Conservation (phyloP, 2,329 filamentous ascomycete species). For the Pseudopithomyces chartarum region DNA sequence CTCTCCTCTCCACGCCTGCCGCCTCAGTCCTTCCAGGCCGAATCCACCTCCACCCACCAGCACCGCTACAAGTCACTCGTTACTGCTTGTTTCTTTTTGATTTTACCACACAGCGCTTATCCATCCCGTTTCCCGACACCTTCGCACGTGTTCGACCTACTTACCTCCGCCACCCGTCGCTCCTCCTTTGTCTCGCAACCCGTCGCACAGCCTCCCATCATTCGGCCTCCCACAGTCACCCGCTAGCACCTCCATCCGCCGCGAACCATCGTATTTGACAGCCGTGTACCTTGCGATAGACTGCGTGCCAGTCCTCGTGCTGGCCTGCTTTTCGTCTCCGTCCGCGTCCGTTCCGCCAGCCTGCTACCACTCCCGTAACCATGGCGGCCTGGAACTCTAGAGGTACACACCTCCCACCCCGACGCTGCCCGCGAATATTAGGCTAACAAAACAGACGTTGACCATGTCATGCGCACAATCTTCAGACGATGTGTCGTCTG, state of each 20-base stretch:
- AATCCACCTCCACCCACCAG: not conserved
- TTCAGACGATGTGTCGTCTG: slow-evolving; percentile 67
- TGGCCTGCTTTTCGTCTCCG: slow-evolving; percentile 6
- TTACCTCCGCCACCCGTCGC: not conserved
- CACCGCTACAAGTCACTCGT: slow-evolving; percentile 11
- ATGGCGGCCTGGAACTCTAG: slow-evolving; percentile 22
- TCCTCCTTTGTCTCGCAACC: slow-evolving; percentile 15
- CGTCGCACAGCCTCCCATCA: slow-evolving; percentile 5
- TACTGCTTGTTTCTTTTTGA: slow-evolving; percentile 8
- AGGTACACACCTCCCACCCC: slow-evolving; percentile 14
- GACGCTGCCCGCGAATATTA: not conserved
- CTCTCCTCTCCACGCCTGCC: slow-evolving; percentile 9
- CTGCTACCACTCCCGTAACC: slow-evolving; percentile 13
- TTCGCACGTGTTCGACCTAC: not conserved
- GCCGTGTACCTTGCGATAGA: slow-evolving; percentile 10
- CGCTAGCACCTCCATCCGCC: slow-evolving; percentile 3
- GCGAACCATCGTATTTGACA: slow-evolving; percentile 8
- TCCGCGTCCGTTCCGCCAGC: slow-evolving; percentile 9
- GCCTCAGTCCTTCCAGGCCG: slow-evolving; percentile 4
- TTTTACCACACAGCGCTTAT: slow-evolving; percentile 3
- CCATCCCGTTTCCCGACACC: too few species aligned
- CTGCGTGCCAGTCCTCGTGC: slow-evolving; percentile 12
- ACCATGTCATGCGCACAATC: slow-evolving; percentile 47
- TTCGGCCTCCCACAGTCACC: not conserved
- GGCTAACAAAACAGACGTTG: slow-evolving; percentile 34